Percentiles rank a stretch among this genome's conserved stretches.
Conservation (phyloP, 441 rosid genomes). For the Iberis amara region DNA sequence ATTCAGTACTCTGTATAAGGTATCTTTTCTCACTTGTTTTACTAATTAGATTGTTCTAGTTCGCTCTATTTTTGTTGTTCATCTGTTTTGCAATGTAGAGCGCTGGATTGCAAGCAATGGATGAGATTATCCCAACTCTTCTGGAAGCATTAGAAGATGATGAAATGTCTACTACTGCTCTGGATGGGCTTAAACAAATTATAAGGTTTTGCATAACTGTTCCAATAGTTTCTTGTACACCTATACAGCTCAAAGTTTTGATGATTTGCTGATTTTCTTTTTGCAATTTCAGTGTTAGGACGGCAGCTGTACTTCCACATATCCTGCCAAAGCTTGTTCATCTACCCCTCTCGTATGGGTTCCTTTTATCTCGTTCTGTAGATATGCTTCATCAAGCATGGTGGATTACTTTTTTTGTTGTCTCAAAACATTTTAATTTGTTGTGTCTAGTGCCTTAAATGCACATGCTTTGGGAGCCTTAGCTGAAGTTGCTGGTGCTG, state of each 20-base stretch:
- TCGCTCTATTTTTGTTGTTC: slow-evolving; percentile 9
- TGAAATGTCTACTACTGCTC: slow-evolving; percentile 82
- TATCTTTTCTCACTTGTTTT: slow-evolving; percentile 30
- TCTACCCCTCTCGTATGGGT: slow-evolving; percentile 87
- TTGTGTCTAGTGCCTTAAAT: slow-evolving; percentile 73
- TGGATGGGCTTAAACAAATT: slow-evolving; percentile 98
- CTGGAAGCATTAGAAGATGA: slow-evolving; percentile 95
- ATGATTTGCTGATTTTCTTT: slow-evolving; percentile 26
- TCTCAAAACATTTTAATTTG: slow-evolving; percentile 25
- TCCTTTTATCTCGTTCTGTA: slow-evolving; percentile 25
- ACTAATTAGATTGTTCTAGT: slow-evolving; percentile 14
- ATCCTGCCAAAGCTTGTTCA: slow-evolving; percentile 95
- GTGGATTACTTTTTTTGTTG: slow-evolving; percentile 12
- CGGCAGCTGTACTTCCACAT: slow-evolving; percentile 97
- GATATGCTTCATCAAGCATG: neutral
- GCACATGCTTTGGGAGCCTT: slow-evolving; percentile 98
- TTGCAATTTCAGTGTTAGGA: slow-evolving; percentile 72
- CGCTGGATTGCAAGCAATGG: slow-evolving; percentile 99
- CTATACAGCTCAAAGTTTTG: slow-evolving; percentile 15
- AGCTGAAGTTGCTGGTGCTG: slow-evolving; percentile 97
- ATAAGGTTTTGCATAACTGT: slow-evolving; percentile 48
- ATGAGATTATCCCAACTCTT: slow-evolving; percentile 97
- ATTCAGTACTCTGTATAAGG: slow-evolving; percentile 98
- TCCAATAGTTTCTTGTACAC: slow-evolving; percentile 14
- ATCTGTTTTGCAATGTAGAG: slow-evolving; percentile 48